Percentiles rank a stretch among this genome's conserved stretches.
These are phyloP conservation scores for Fraxinus sp. DNA, from an alignment of 305 asterid species.

Conservation along the genomic window DNA sequence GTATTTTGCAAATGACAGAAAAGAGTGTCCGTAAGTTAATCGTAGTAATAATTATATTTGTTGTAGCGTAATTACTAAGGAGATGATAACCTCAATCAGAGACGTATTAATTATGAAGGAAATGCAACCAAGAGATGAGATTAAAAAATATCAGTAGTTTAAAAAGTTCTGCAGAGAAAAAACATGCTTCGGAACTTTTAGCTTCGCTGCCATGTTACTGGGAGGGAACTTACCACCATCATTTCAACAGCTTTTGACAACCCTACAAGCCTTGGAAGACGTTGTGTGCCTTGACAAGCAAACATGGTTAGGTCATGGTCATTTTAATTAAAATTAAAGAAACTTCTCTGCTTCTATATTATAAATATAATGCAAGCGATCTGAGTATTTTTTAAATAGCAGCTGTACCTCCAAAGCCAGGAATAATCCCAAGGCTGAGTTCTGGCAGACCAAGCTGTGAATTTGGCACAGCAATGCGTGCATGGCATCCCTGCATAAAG, in stretches of 20 bases:
- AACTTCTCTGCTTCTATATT: conserved; percentile 13
- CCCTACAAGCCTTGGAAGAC: conserved; percentile 93
- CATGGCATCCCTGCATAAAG: conserved; percentile 78
- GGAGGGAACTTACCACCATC: conserved; percentile 68
- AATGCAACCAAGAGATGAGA: neutral
- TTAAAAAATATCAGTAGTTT: neutral
- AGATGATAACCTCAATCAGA: conserved; percentile 13
- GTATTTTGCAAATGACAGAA: neutral
- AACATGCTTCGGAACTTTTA: neutral
- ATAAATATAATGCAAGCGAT: neutral
- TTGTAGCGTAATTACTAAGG: neutral
- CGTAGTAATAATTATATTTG: neutral
- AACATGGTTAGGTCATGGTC: conserved; percentile 21
- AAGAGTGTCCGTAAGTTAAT: neutral
- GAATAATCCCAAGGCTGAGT: conserved; percentile 89
- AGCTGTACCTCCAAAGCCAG: conserved; percentile 84
- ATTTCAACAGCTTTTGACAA: conserved; percentile 78
- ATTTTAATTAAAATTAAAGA: conserved; percentile 17
- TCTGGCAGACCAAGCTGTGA: conserved; percentile 90
- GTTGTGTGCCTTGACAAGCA: conserved; percentile 76
- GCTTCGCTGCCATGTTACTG: conserved; percentile 8
- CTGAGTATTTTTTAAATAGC: conserved; percentile 11
- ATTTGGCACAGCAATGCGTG: conserved; percentile 80
- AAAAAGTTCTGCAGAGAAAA: conserved; percentile 8
- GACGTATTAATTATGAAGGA: neutral